Evolutionary conservation across 345 rosid genomes (phyloP), one percentile per base, ranked within the genome.

Genomic region (Euclidium syriacum): DNA sequence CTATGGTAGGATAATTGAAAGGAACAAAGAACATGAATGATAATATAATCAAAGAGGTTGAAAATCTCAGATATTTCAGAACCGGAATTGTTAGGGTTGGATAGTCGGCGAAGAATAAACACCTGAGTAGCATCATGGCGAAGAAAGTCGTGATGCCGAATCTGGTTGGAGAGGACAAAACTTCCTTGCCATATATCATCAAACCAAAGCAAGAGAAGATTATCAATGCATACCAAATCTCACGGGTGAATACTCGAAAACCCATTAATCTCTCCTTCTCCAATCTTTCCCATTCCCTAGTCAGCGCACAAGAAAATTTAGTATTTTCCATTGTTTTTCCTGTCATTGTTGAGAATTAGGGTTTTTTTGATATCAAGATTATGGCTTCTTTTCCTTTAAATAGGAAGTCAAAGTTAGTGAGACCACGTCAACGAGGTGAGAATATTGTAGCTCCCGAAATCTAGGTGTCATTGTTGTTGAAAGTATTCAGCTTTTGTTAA

Each of bases 191-290:
- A 29, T 4, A 29, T 29, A 29, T 29, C 6, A 5, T 5, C 44
- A 35, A 14, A 3, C 60, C 60, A 54, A 54, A 36, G 22, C 12
- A 4, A 1, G 46, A 54, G 14, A 23, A 23, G 18, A 36, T 23
- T 9, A 6, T 22, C 33, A 54, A 54, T 14, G 33, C 30, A 14
- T 36, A 10, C 59, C 60, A 54, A 54, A 54, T 20, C 60, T 33
- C 46, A 54, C 60, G 46, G 4, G 60, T 54, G 46, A 54, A 54
- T 23, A 54, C 60, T 35, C 60, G 46, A 36, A 36, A 8, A 36
- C 46, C 60, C 44, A 22, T 54, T 14, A 54, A 9, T 35, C 22
- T 54, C 60, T 36, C 14, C 2, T 54, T 36, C 46, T 36, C 60
- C 22, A 54, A 35, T 4, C 3, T 8, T 16, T 22, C 60, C 60